Evolutionary conservation across 2,329 filamentous ascomycete species (phyloP), one percentile per base, ranked within the genome.

Genomic region (Neophaeococcomyces aloes): DNA sequence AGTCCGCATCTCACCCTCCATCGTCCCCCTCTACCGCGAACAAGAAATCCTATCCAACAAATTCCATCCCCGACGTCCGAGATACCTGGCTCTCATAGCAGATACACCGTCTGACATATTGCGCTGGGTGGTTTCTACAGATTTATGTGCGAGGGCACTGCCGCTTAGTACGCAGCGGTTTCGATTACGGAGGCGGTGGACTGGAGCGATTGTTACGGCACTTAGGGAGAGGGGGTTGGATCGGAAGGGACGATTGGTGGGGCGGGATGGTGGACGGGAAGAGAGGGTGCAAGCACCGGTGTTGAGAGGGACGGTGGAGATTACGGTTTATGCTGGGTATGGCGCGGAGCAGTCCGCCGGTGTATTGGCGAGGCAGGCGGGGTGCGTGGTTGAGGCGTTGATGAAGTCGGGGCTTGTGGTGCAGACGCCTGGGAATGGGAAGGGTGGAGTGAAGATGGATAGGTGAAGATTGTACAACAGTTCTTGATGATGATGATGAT

Each of bases 151-250:
- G n/a, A 52, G 49, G 32, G 14, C 36, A 5, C 33, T 53, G 2
- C 56, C 58, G 17, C 71, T 68, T 44, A 59, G 61, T 6, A 65
- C 68, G 17, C 62, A 76, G n/a, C 62, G 75, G 15, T 66, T 64
- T 10, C 67, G 64, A 58, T 59, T 59, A 18, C 57, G 58, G 18
- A 63, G 68, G 46, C 66, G 69, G 53, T 51, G 68, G 21, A 61
- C 65, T 33, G 50, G 59, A 23, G 71, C 70, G 2, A 66, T 77
- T 37, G 52, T 54, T 34, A 58, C 65, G 38, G 67, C 67, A 10
- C 53, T 78, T 55, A 19, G 19, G n/a, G 11, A 19, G n/a, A 27
- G 15, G 25, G 27, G 29, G 11, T 14, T 41, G 29, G 29, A 32
- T 7, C 10, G 7, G n/a, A n/a, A n/a, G n/a, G n/a, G n/a, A n/a